Base-by-base conservation (phyloP, 352 stramenopile genomes). In the Globisporangium parvum region DNA sequence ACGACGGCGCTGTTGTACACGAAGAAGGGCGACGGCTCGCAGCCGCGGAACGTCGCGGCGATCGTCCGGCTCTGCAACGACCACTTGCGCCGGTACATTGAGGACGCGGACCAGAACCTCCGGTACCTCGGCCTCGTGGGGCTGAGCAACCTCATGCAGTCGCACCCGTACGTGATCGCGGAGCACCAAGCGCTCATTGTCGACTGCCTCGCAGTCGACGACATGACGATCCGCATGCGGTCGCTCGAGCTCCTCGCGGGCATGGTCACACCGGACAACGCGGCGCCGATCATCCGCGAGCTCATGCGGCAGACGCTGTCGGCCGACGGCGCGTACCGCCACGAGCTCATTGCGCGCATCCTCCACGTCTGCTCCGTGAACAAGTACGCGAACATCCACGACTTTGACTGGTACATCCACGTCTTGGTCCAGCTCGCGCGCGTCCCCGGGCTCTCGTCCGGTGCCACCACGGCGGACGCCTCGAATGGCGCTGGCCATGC, bases 361-460 rank as follows among this genome's bases (percentile, higher is more conserved):
- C 64, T 99, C 45, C 84, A 94, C 57, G 97, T 99, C 69, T 99
- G 96, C 71, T 96, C 85, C 6, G 73, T 91, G 17, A 97, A 99
- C 71, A 99, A 99, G 73, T 99, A 99, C 73, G 84, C 94, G 47
- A 97, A 98, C 63, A 85, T 99, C 41, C 75, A 91, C 58, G 96
- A 99, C 69, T 99, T 99, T 75, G 77, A 90, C 53, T 99, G 97
- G 97, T 99, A 99, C 72, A 86, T 99, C 50, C 86, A 96, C 65
- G 85, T 99, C n/a, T 73, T 99, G 10, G 85, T 98, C 20, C 80
- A 97, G 53, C 80, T 99, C 28, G 91, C 92, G 20, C 87, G 96
- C 24, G 84, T 98, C 31, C 82, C 91, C 17, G 93, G 93, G 10
- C 77, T 87, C 51, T 74, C 65, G 6, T 65, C 67, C 2, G 61